Conservation (phyloP, 176 grass and related monocot genomes). For the barley (Hordeum vulgare) region DNA sequence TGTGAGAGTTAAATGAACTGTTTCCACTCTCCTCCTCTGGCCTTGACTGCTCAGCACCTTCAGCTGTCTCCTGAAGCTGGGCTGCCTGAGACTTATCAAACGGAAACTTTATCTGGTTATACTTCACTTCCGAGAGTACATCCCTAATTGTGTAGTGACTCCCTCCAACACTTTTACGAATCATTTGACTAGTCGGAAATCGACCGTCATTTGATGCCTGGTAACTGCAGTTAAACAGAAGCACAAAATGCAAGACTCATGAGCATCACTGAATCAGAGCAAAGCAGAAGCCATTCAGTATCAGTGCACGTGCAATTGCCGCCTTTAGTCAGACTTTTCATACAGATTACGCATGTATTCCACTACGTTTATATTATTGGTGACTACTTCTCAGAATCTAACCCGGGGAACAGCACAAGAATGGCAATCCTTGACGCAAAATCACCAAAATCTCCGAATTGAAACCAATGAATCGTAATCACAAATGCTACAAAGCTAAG, state of each 20-base stretch:
- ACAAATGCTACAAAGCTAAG: background rate
- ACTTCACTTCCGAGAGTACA: slow-evolving; percentile 55
- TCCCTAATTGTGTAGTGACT: slow-evolving; percentile 34
- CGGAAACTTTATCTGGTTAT: slow-evolving; percentile 29
- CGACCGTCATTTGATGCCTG: slow-evolving; percentile 54
- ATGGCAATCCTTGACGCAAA: slow-evolving; percentile 1
- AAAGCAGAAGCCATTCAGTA: background rate
- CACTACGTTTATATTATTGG: background rate
- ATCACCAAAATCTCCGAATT: background rate
- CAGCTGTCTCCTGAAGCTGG: background rate
- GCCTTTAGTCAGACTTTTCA: background rate
- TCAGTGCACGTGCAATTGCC: background rate
- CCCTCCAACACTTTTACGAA: slow-evolving; percentile 40
- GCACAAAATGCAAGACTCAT: slow-evolving; percentile 1
- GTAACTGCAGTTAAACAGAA: slow-evolving; percentile 53
- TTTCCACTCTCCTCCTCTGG: slow-evolving; percentile 1
- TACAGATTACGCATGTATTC: background rate
- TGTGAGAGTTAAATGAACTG: background rate
- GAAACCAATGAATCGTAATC: background rate
- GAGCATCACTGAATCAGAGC: background rate
- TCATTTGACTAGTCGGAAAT: slow-evolving; percentile 13
- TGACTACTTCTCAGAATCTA: background rate
- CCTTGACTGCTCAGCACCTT: background rate
- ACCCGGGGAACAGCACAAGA: background rate
- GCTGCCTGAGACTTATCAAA: slow-evolving; percentile 3